Conservation (phyloP, 139 green algal species). For the Chlorella vulgaris region DNA sequence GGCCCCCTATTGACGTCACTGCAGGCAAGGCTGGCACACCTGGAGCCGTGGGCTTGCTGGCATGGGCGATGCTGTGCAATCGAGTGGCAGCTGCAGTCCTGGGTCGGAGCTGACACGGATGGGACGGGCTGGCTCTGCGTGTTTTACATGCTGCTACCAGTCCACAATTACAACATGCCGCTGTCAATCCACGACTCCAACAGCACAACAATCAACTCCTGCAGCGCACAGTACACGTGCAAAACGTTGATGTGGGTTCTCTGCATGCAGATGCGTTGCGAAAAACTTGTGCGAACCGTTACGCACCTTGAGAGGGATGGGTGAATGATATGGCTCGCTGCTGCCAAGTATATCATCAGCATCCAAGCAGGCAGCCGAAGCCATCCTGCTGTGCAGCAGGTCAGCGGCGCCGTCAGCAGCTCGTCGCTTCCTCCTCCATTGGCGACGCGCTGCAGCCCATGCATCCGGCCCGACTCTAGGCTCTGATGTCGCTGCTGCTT, state of each 20-base stretch:
- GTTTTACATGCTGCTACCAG: neutral
- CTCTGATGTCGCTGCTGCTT: neutral
- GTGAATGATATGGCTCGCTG: neutral
- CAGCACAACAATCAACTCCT: conserved; percentile 12
- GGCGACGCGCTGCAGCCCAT: conserved; percentile 15
- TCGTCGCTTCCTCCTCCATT: conserved; percentile 7
- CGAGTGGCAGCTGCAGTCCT: neutral
- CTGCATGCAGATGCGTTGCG: neutral
- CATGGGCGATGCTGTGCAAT: conserved; percentile 32
- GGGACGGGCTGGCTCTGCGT: neutral
- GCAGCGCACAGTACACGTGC: neutral
- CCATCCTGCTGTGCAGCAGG: neutral
- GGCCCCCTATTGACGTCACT: neutral
- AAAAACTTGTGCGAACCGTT: neutral
- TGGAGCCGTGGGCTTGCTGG: conserved; percentile 19
- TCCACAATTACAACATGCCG: neutral
- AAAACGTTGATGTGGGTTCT: neutral
- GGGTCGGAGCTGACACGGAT: neutral
- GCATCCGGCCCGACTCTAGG: neutral
- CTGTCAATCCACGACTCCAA: neutral
- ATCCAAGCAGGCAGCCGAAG: neutral
- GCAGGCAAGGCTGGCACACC: conserved; percentile 15
- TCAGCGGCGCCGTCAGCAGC: neutral
- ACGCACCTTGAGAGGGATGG: conserved; percentile 15
- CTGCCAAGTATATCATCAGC: neutral